phyloP scores from a whole-genome alignment of 768 basidiomycete genomes.

The Suillus subaureus region DNA sequence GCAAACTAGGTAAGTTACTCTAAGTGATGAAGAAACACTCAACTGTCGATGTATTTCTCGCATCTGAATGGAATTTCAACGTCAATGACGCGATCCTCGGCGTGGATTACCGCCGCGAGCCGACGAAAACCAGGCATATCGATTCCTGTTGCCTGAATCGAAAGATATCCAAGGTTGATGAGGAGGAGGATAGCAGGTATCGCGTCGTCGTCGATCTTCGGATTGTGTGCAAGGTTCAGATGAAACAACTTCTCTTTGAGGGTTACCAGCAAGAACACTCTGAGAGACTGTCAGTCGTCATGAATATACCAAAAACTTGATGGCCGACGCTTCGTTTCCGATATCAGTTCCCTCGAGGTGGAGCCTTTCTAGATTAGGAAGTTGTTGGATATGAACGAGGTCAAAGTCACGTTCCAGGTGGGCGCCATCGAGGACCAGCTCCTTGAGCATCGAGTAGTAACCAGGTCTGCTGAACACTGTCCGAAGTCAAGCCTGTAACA shows the following conservation, averaged over 20 bases:
- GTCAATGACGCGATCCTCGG: conserved; percentile 44
- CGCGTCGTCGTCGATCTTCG: conserved; percentile 55
- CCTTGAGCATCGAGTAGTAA: conserved; percentile 51
- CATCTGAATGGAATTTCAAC: conserved; percentile 58
- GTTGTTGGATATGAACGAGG: conserved; percentile 52
- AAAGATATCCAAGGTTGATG: conserved; percentile 48
- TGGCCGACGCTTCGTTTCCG: conserved; percentile 60
- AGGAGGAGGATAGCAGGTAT: conserved; percentile 56
- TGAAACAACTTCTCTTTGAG: conserved; percentile 54
- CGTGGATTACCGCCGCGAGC: conserved; percentile 40
- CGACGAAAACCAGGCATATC: conserved; percentile 60
- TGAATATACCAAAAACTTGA: background rate
- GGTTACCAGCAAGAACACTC: conserved; percentile 58
- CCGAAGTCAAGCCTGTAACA: conserved; percentile 8
- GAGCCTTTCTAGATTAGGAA: conserved; percentile 51
- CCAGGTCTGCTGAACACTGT: conserved; percentile 55
- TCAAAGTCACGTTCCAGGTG: conserved; percentile 48
- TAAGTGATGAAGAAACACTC: conserved; percentile 18
- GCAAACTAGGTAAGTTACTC: background rate
- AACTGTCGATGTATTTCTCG: conserved; percentile 57
- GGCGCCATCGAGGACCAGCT: conserved; percentile 52
- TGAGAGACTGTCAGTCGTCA: conserved; percentile 27
- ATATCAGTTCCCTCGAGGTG: conserved; percentile 55
- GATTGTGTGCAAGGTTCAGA: conserved; percentile 56
- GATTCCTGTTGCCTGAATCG: conserved; percentile 55